A percentile compares a stretch with the other conserved stretches of the same genome.
These are phyloP conservation scores for Reticulascus tulasneorum DNA, from an alignment of 2,329 filamentous ascomycete genomes.

Conservation along the genomic window DNA sequence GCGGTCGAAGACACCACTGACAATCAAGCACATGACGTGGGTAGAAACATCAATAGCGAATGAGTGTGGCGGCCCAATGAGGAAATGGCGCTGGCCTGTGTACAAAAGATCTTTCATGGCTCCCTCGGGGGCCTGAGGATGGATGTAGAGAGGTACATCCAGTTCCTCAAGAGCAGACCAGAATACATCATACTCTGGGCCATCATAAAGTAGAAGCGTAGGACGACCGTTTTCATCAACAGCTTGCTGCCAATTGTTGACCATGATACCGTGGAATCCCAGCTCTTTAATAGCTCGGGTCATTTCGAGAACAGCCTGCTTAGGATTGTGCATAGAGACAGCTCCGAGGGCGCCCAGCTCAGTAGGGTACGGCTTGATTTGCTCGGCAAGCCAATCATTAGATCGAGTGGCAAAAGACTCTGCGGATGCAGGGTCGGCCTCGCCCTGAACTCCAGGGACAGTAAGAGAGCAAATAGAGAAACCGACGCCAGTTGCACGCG, in stretches of 20 bases:
- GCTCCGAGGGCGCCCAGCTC: slow-evolving; percentile 44
- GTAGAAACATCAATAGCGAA: slow-evolving; percentile 58
- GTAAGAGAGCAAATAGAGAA: slow-evolving; percentile 47
- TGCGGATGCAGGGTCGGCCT: slow-evolving; percentile 36
- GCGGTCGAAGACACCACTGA: slow-evolving; percentile 47
- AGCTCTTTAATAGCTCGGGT: slow-evolving; percentile 49
- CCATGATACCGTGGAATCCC: slow-evolving; percentile 59
- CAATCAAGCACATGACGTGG: slow-evolving; percentile 49
- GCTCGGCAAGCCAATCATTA: slow-evolving; percentile 35
- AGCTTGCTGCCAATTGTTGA: slow-evolving; percentile 59
- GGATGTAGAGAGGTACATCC: slow-evolving; percentile 62
- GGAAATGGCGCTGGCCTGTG: slow-evolving; percentile 54
- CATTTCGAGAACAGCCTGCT: slow-evolving; percentile 46
- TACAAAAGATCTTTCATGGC: slow-evolving; percentile 54
- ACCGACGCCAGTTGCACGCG: slow-evolving; percentile 42
- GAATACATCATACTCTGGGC: slow-evolving; percentile 56
- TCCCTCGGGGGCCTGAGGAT: slow-evolving; percentile 56
- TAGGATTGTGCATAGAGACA: slow-evolving; percentile 50
- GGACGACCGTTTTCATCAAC: slow-evolving; percentile 50
- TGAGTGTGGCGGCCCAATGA: slow-evolving; percentile 55
- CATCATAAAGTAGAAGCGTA: slow-evolving; percentile 62
- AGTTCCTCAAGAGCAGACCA: slow-evolving; percentile 55
- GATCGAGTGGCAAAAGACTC: slow-evolving; percentile 36
- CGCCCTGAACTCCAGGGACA: slow-evolving; percentile 43
- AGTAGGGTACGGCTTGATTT: slow-evolving; percentile 33